phyloP scores from a whole-genome alignment of 805 yeast genomes.

The Barnettozyma siamensis region DNA sequence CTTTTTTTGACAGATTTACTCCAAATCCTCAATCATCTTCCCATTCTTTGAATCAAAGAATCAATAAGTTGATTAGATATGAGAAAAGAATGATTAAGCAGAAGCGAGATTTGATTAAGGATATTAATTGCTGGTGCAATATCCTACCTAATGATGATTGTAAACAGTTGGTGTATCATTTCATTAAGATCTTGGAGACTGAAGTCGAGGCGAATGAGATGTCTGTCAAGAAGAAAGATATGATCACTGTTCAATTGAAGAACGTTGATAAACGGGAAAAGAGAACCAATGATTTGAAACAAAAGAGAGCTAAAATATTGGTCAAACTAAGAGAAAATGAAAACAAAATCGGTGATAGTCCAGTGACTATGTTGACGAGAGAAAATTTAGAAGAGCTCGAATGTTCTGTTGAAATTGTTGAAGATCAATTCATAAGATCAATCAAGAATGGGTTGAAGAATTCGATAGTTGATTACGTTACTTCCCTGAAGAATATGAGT shows the following conservation, averaged over 20 bases:
- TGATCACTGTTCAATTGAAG: conserved; percentile 36
- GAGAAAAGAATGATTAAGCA: conserved; percentile 34
- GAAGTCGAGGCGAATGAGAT: conserved; percentile 34
- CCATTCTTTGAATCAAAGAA: conserved; percentile 26
- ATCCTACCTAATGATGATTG: conserved; percentile 35
- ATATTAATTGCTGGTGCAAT: conserved; percentile 38
- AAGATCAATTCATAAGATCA: conserved; percentile 44
- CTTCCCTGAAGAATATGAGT: conserved; percentile 16
- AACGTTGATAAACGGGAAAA: conserved; percentile 46
- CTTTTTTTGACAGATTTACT: conserved; percentile 23
- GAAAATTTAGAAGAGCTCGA: conserved; percentile 49
- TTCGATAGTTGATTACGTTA: conserved; percentile 39
- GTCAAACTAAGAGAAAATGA: conserved; percentile 37
- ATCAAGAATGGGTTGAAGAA: conserved; percentile 40
- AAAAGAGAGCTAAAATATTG: conserved; percentile 33
- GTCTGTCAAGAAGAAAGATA: conserved; percentile 38
- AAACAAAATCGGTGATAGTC: conserved; percentile 41
- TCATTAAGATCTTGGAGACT: conserved; percentile 31
- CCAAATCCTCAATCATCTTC: conserved; percentile 22
- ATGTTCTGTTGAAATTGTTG: conserved; percentile 46
- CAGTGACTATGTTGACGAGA: conserved; percentile 35
- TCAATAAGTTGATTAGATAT: conserved; percentile 33
- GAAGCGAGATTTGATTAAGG: conserved; percentile 34
- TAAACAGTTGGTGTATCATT: conserved; percentile 35
- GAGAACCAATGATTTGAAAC: conserved; percentile 36